Evolutionary conservation across 2,329 filamentous ascomycete species (phyloP), one percentile per base, ranked within the genome.

Genomic region (Trichoderma afroharzianum): DNA sequence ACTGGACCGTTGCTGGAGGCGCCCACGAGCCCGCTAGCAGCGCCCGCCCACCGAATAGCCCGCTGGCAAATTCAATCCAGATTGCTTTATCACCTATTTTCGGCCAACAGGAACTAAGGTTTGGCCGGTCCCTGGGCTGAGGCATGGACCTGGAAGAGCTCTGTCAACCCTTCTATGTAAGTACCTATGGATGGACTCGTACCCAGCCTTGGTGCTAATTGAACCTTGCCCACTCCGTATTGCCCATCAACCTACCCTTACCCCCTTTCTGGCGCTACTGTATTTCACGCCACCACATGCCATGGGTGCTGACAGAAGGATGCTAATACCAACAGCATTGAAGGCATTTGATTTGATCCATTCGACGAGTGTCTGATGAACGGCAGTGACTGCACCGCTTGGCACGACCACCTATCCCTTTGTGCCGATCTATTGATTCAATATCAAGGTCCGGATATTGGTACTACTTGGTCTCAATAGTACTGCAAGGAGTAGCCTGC

Each of bases 31-130:
- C 39, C 36, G 39, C 62, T 50, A 63, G 36, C 62, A 53, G 15
- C 28, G 39, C 18, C 62, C 62, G 39, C 61, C 36, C 61, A 63
- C 61, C 21, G 61, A 43, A 50, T 47, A 36, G 39, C 61, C 61
- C 61, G 61, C 61, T 63, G 61, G 59, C 59, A 32, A 62, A 62
- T 62, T 59, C 57, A 59, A 59, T 59, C 55, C 55, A 32, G 28
- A 32, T 32, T 43, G 39, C 39, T 43, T 43, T 59, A 59, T 18
- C 15, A 18, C 32, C 26, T 18, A 43, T 28, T 28, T 18, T 62
- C 32, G 59, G 59, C 33, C 32, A 30, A 59, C 47, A 24, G 47
- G 57, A 59, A n/a, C 57, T 21, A 33, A 59, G 28, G 18, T 59
- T 32, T 59, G 57, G 57, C 28, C 32, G 7, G 57, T 8, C 14